These are phyloP conservation scores for Stemphylium vesicarium DNA, from an alignment of 2,329 filamentous ascomycete species.

Conservation along the genomic window DNA sequence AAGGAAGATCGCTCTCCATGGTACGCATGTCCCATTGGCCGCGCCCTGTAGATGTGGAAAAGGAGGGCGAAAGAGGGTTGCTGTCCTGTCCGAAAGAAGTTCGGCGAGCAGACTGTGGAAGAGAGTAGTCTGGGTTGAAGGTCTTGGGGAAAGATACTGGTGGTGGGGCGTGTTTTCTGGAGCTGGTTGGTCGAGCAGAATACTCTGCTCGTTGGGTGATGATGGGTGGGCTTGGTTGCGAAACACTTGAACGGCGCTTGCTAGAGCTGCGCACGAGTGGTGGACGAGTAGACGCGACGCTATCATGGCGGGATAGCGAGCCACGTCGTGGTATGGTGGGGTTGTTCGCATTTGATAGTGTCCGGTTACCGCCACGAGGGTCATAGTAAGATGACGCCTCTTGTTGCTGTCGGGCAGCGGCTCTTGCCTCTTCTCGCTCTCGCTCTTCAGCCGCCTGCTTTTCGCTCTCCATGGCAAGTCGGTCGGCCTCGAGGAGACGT, in stretches of 20 bases:
- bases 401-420: constrained; percentile 29
- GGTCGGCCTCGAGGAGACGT: constrained; percentile 29
- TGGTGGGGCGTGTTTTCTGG: constrained; percentile 24
- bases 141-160: constrained; percentile 27
- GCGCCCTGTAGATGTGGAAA: constrained; percentile 13
- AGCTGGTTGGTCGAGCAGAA: constrained; percentile 21
- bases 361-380: constrained; percentile 24
- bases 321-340: constrained; percentile 18
- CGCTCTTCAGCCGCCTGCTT: constrained; percentile 28
- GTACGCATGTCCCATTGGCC: constrained; percentile 37
- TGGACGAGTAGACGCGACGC: constrained; percentile 25
- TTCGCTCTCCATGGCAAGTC: constrained; percentile 31
- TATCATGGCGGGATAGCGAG: constrained; percentile 30
- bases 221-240: constrained; percentile 28
- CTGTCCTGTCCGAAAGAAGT: constrained; percentile 26
- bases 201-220: constrained; percentile 21
- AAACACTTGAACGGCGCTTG: constrained; percentile 31
- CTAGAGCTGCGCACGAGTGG: constrained; percentile 23
- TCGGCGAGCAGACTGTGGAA: constrained; percentile 30
- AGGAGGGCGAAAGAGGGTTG: neutral
- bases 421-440: constrained; percentile 34
- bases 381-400: constrained; percentile 32
- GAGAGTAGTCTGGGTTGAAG: constrained; percentile 20
- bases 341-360: constrained; percentile 24
- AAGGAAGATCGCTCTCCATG: constrained; percentile 27